Base-by-base conservation (phyloP, 164 flowering plant genomes). In the Aristolochia contorta region DNA sequence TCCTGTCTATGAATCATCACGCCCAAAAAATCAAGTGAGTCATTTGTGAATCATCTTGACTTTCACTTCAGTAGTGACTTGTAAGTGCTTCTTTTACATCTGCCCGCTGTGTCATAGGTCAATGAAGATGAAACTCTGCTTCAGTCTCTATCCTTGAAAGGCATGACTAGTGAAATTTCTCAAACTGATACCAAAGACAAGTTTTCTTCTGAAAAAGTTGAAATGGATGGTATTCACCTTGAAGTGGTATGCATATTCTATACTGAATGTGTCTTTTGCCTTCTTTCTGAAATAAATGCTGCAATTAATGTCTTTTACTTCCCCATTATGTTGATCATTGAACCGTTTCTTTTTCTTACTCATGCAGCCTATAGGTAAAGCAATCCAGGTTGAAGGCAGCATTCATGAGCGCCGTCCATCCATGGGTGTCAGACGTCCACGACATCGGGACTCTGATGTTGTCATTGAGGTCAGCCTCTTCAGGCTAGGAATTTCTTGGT, bases 351-450 rank as follows among this genome's bases (percentile, higher is more conserved):
- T 54, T 27, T 58, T 52, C 13, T 55, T 43, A 37, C 30, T 53
- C 22, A 57, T 77, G 69, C 74, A 86, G 87, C 76, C 73, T 50
- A 78, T 62, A 64, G 85, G 89, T 54, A 78, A 80, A 70, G 79
- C 78, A 57, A 84, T 86, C 63, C 78, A 71, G 64, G 86, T 86
- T 62, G 83, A 82, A 71, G 81, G 65, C 6, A 61, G 87, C 41
- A 61, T 43, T 52, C 60, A 65, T 64, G 89, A 86, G 58, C 82
- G 84, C 7, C 75, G 33, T 60, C 75, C 86, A 55, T 75, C 87
- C 25, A 74, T 75, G 72, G 81, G 75, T 67, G 30, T 74, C 33
- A 73, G 75, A 64, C 76, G 70, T 46, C 74, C 78, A 23, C 65
- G 72, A 59, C 48, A 41, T 69, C 64, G 72, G 65, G 85, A 84